Evolutionary conservation across 2,329 filamentous ascomycete species (phyloP), one percentile per base, ranked within the genome.

Genomic region (Aspergillus ochraceus): DNA sequence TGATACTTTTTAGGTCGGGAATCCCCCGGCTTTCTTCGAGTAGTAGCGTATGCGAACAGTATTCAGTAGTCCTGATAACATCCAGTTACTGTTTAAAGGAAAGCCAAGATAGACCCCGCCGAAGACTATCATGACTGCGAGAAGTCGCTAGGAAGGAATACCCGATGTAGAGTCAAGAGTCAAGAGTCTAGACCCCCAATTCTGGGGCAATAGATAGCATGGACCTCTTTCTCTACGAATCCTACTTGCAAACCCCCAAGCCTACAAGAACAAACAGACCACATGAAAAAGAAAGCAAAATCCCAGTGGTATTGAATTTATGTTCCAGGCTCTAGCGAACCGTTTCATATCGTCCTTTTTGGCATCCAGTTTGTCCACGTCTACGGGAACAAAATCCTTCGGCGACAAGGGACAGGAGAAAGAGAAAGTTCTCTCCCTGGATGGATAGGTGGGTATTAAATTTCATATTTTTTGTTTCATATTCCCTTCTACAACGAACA

Each of bases 301-400:
- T 53, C 61, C 61, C 61, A 61, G 61, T 62, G 59, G 59, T 60
- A 64, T 64, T 59, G 46, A 47, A 65, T 55, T 9, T 59, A 62
- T 54, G 62, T 57, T 63, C 59, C 51, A 47, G 45, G 62, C 55
- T 63, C 59, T 47, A 47, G 30, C 51, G 54, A 63, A 55, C 59
- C 61, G 50, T 60, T 46, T 55, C 53, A 26, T 24, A 56, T 32
- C 26, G 20, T 39, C 29, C 26, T 56, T 36, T 54, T 60, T 60
- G 59, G 59, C 49, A 26, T 58, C 51, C 52, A 51, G 36, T 47
- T 46, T 54, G 57, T 59, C 57, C 57, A 59, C 57, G 57, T 47
- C 45, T 59, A 55, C 45, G 52, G 47, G 55, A 59, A 52, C 47
- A 24, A 32, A 49, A 39, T 39, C 57, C 47, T 54, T 50, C 49